Base-by-base conservation (phyloP, 2,329 filamentous ascomycete species). In the Scytalidium lignicola region DNA sequence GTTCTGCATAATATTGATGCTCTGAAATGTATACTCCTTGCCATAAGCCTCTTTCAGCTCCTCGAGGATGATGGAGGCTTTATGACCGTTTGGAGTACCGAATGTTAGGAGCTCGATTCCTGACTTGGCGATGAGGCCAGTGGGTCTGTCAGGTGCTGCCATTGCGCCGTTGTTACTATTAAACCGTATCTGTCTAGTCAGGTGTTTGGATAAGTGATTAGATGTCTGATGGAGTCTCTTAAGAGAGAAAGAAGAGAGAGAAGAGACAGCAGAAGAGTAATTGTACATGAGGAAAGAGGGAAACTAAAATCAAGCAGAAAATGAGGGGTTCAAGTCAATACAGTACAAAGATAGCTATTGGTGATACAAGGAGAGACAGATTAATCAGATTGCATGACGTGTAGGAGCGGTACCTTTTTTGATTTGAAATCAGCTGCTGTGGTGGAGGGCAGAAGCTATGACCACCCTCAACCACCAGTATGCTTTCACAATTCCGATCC, bases 11-110 rank as follows among this genome's bases (percentile, higher is more conserved):
- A 83, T 85, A 65, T 83, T 73, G 63, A 86, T 73, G 49, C 62
- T 58, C 57, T 85, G 81, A 58, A 66, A 76, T 3, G 76, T 76
- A 65, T 85, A 86, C 13, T 78, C 70, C 50, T 73, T 70, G 46
- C 79, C 80, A 53, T 86, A 86, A 12, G 77, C 76, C n/a, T 75
- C 80, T 58, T 81, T 82, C 44, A 86, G 69, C 67, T 86, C 83
- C 61, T 86, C 83, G 37, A 86, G 74, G 18, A 85, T 59, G 54
- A 86, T 79, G 50, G 73, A 76, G 26, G 70, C 72, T 61, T 86
- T 85, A 67, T 71, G 68, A 51, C 75, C 75, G 48, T 79, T 79
- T 44, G 76, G 75, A 1, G 76, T 78, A 41, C 67, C 71, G 68
- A 71, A 78, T 0, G 81, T 85, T 26, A 86, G 68, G 51, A 85